phyloP scores from a whole-genome alignment of 2,329 filamentous ascomycete genomes.

The Exutisphaerella laricina region DNA sequence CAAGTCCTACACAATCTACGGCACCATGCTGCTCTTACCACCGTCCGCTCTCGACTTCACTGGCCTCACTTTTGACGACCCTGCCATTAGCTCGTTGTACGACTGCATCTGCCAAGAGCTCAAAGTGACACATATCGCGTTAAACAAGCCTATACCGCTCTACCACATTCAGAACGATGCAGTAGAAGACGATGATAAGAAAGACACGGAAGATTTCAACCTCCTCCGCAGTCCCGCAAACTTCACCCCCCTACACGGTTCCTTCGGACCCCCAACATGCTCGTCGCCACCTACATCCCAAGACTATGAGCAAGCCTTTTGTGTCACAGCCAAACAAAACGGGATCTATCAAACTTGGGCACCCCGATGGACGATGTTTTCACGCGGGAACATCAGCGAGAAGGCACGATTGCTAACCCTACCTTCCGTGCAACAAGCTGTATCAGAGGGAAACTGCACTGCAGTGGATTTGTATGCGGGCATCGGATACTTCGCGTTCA shows the following conservation, averaged over 20 bases:
- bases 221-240: constrained; percentile 66
- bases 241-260: constrained; percentile 61
- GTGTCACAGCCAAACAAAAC: constrained; percentile 69
- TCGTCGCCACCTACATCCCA: constrained; percentile 25
- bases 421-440: constrained; percentile 29
- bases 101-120: constrained; percentile 39
- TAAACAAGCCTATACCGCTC: constrained; percentile 52
- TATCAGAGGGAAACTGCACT: constrained; percentile 31
- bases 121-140: constrained; percentile 51
- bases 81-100: constrained; percentile 35
- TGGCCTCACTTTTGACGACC: constrained; percentile 15
- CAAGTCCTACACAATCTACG: constrained; percentile 51
- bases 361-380: constrained; percentile 90
- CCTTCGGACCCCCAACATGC: constrained; percentile 57
- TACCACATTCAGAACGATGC: constrained; percentile 4
- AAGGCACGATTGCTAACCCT: constrained; percentile 66
- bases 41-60: constrained; percentile 39
- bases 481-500: constrained; percentile 91
- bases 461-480: constrained; percentile 81
- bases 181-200: constrained; percentile 11
- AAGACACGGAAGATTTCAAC: constrained; percentile 49
- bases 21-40: constrained; percentile 53
- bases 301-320: constrained; percentile 66
- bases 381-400: constrained; percentile 81
- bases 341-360: constrained; percentile 81